Evolutionary conservation across 345 rosid genomes (phyloP), one percentile per base, ranked within the genome.

Genomic region (Citrus sp.): DNA sequence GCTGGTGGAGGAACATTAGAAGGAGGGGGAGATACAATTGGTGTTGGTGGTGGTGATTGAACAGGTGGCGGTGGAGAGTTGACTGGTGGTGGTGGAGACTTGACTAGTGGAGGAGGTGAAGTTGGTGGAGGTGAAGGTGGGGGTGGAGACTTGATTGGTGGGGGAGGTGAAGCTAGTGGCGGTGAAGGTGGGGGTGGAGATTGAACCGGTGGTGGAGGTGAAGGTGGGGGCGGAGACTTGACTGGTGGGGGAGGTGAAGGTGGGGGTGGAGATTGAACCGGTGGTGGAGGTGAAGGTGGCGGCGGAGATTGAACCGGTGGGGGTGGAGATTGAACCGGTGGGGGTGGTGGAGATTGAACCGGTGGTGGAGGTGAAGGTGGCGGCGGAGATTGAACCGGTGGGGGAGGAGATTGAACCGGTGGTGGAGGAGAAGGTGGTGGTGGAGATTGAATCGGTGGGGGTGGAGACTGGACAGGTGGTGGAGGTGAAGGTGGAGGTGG

Each of bases 21-120:
- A 1, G 84, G 82, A 1, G 77, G 72, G 2, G 75, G 65, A 12
- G 12, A 7, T 1, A 68, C 38, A 3, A 77, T 54, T 54, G 58
- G 58, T 19, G 22, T 1, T 54, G 58, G 58, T 18, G 58, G 56
- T 0, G 78, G 80, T 40, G 46, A 40, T 9, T 40, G 46, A 40
- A 40, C 46, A 9, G 46, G 86, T n/a, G 84, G 84, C 0, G 87
- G 84, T 0, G 80, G 80, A 0, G 84, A 80, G 25, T 69, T 30
- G 0, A 74, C 59, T 14, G 79, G 79, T 1, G 84, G 82, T 3
- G 85, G 82, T 0, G 79, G 79, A 0, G 83, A 79, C 42, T 66
- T 24, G 1, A 76, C 66, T 22, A 78, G 80, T 10, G 82, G 82
- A 3, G 78, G 73, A 6, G 83, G 21, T 4, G 76, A 61, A 4